Evolutionary conservation across 352 stramenopile genomes (phyloP), one percentile per base, ranked within the genome.

Genomic region (Pythium monospermum): DNA sequence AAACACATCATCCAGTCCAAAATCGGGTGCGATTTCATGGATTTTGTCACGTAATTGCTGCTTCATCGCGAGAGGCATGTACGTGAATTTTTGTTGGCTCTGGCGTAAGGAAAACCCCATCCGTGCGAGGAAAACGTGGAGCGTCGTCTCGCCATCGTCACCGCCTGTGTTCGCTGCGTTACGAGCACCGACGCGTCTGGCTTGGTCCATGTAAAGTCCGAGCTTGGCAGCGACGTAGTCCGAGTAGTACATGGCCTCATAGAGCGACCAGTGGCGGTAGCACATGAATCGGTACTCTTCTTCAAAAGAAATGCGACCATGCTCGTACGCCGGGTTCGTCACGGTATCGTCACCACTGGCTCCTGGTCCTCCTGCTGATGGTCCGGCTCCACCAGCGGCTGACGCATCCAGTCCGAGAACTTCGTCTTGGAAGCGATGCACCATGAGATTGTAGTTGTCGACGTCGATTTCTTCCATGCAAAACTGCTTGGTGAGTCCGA

Each of bases 231-330:
- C 85, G 25, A 99, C 82, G 60, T 97, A 98, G 62, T 98, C 85
- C 27, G 88, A 98, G 72, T 98, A 95, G 44, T 98, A 91, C 87
- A 99, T 98, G 39, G 85, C 74, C 30, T 98, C 88, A 59, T 96
- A 97, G 8, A 98, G 66, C 18, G 83, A 96, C 69, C 93, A 98
- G 64, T 98, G 91, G 11, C 96, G 85, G 42, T 99, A 87, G 41
- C 98, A 91, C 83, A 98, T 98, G 79, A 99, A 98, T 23, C 91
- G 82, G 59, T 96, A 97, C 62, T 98, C 94, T 53, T 94, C 80
- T 51, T 96, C 87, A 58, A 91, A 95, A 8, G 65, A 67, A 52
- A 96, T 96, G 47, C 85, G 85, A 6, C 87, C 87, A 46, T 89
- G 75, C 16, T 87, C 69, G 35, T 86, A 85, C 7, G 73, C 76